Conservation (phyloP, 495 filamentous ascomycete species). For the Neurospora cerealis region DNA sequence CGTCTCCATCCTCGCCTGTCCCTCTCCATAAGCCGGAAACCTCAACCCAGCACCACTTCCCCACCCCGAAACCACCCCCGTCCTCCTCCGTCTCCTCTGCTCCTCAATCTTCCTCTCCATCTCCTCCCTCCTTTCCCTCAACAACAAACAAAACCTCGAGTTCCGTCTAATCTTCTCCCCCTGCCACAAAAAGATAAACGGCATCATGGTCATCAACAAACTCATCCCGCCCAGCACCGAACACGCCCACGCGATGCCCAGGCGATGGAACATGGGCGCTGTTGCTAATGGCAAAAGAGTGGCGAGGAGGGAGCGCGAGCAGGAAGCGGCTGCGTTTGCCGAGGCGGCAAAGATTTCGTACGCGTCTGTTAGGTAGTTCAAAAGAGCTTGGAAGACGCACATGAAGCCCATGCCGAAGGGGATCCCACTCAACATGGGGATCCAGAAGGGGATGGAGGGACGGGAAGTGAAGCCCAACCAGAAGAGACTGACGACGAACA, state of each 20-base stretch:
- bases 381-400: conserved; percentile 40
- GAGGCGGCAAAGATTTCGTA: conserved; percentile 65
- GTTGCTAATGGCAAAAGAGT: conserved; percentile 47
- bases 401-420: conserved; percentile 61
- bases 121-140: conserved; percentile 26
- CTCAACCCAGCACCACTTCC: background rate
- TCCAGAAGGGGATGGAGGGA: conserved; percentile 47
- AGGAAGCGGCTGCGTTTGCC: conserved; percentile 56
- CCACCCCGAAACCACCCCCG: background rate
- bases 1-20: background rate
- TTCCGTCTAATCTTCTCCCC: conserved; percentile 26
- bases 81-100: conserved; percentile 10
- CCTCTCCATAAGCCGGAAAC: background rate
- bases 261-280: conserved; percentile 25
- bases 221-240: conserved; percentile 29
- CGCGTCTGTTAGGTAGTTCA: conserved; percentile 69
- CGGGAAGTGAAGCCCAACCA: conserved; percentile 64
- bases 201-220: conserved; percentile 28
- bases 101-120: conserved; percentile 24
- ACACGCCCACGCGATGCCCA: conserved; percentile 29
- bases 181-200: conserved; percentile 33
- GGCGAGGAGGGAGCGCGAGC: conserved; percentile 50
- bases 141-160: conserved; percentile 27
- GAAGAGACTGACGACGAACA: conserved; percentile 53
- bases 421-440: conserved; percentile 53